Evolutionary conservation across 495 filamentous ascomycete species (phyloP), one percentile per base, ranked within the genome.

Genomic region (Neurospora sublineolata): DNA sequence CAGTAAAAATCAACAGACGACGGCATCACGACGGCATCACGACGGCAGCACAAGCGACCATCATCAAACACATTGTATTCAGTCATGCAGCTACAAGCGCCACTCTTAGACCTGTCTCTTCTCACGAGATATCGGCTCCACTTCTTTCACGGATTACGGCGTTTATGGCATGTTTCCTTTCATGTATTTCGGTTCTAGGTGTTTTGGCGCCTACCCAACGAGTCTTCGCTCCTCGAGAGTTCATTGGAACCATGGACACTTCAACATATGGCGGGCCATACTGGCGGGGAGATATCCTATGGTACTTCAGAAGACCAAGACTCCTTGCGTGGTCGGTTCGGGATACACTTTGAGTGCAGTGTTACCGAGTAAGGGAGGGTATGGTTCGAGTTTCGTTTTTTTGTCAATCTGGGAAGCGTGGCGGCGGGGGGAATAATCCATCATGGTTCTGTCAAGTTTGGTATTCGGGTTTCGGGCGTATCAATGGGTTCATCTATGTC

Each of bases 1-100:
- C 83, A 83, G 82, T 81, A 79, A 79, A 72, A 33, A 68, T 0
- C 44, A 27, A 38, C 14, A 46, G 38, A 64, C 20, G 30, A 18
- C 39, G 3, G 37, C 60, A 68, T n/a, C 14, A 14, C 18, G 37
- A 41, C 68, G 37, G n/a, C 16, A 42, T n/a, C 9, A 40, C 37
- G 42, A 23, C 69, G 12, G 30, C 71, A 52, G 33, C n/a, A 36
- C 41, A 44, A 68, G 40, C 68, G 23, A 46, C 68, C 38, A 68
- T 42, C 7, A 42, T 64, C 44, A 70, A 36, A 70, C 37, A 20
- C 41, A 52, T 64, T 44, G 14, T 64, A 68, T 69, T 52, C 52
- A 60, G 27, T 60, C 52, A 60, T 60, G 5, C 23, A 16, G 12
- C 23, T 60, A 60, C 52, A 60, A 60, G 52, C 52, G 52, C 14